Base-by-base conservation (phyloP, 805 yeast species). In the Yarrowia sp. region DNA sequence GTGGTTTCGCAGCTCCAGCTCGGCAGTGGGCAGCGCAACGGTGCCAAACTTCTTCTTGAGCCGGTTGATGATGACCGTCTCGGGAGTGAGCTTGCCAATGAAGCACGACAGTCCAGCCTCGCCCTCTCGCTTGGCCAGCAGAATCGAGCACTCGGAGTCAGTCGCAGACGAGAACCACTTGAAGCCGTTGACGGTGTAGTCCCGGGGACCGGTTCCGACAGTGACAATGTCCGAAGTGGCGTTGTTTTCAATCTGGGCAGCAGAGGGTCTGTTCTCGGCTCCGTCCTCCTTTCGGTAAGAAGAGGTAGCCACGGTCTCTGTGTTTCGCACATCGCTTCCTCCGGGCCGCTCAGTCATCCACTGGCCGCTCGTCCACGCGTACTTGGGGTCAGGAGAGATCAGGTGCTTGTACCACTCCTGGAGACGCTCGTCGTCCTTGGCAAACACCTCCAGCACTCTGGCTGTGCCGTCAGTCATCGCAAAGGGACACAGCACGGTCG, bases 401-500 rank as follows among this genome's bases (percentile, higher is more conserved):
- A 71, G 64, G 22, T 63, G 68, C n/a, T 53, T 32, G 42, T 25
- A 58, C 51, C 51, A 42, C 56, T 63, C 58, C 32, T 59, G 69
- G 6, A 65, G 66, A 3, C 56, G 51, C 35, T 62, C 63, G 14
- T 33, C 42, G 12, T 58, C 33, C 2, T 41, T 25, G 7, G 61
- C 62, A 16, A 58, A 59, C 8, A 42, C 47, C 41, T 69, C 73
- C 49, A 71, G 61, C 25, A 71, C 69, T 6, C 71, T 63, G 1
- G 73, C 73, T 33, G 70, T 70, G 9, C 73, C 73, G 58, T 71
- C 73, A 2, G 73, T 70, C 73, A 71, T 71, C n/a, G 73, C 73
- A 16, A 71, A 60, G 2, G 73, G 74, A 47, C 73, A 71, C 19
- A 70, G 56, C 27, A 68, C 71, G 18, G 71, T 61, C 1, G 73